A percentile compares a stretch with the other conserved stretches of the same genome.
phyloP scores from a whole-genome alignment of 768 basidiomycete genomes.

The Pleurotus tuoliensis region DNA sequence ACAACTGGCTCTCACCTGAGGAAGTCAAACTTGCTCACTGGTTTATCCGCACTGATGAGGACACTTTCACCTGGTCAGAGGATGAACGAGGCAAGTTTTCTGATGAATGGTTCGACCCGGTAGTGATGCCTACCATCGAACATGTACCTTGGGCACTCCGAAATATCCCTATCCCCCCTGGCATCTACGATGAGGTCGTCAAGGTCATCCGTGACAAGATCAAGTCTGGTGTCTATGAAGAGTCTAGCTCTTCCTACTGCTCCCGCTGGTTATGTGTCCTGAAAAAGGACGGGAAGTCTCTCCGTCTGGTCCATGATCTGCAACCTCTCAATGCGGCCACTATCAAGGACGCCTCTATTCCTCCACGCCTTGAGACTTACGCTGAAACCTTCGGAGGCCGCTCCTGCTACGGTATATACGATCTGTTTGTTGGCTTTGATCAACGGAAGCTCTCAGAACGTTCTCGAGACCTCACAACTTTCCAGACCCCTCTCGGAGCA shows the following conservation, averaged over 20 bases:
- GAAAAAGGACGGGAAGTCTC: too few relatives aligned
- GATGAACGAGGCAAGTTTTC: slow-evolving; percentile 16
- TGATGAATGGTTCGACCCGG: neutral
- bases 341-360: slow-evolving; percentile 11
- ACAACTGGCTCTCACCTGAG: too few relatives aligned
- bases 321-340: slow-evolving; percentile 12
- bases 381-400: slow-evolving; percentile 30
- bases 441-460: slow-evolving; percentile 15
- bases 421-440: slow-evolving; percentile 34
- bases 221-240: slow-evolving; percentile 35
- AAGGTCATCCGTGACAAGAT: slow-evolving; percentile 30
- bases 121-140: neutral
- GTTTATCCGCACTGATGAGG: too few relatives aligned
- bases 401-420: slow-evolving; percentile 25
- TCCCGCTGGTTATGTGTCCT: slow-evolving; percentile 19
- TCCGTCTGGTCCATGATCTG: too few relatives aligned
- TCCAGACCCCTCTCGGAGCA: slow-evolving; percentile 30
- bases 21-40: too few relatives aligned
- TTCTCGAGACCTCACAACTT: slow-evolving; percentile 35
- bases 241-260: slow-evolving; percentile 31
- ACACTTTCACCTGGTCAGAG: slow-evolving; percentile 25
- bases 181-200: slow-evolving; percentile 26
- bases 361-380: slow-evolving; percentile 24
- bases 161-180: slow-evolving; percentile 12
- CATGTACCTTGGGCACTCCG: neutral